Evolutionary conservation across 2,329 filamentous ascomycete species (phyloP), one percentile per base, ranked within the genome.

Genomic region (Emmonsiellopsis sp.): DNA sequence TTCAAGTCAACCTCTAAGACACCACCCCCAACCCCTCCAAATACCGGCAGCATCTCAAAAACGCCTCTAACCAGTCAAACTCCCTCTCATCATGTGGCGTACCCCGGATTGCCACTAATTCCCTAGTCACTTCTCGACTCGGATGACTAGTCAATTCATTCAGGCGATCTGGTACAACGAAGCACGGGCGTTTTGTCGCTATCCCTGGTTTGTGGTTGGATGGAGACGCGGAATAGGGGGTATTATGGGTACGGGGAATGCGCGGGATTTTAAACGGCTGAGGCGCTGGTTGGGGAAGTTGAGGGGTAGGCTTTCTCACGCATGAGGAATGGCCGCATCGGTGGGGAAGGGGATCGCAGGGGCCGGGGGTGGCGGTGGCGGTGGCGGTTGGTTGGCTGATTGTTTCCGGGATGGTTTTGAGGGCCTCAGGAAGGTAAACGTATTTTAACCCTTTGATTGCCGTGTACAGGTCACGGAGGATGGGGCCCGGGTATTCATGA

Each of bases 11-110:
- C 7, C 15, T n/a, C 16, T 26, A 26, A 26, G 20, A 5, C 3
- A 26, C 20, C 37, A 51, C 15, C 15, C 34, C 46, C 16, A 40
- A 9, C 34, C 26, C 11, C 16, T 45, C 15, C 11, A 52, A 34
- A 41, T 53, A 55, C 8, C 57, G 53, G 40, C 55, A 57, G 2
- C 49, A 31, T 32, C 45, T 34, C 40, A 57, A 43, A 52, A 61
- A 62, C 3, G 52, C 50, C 46, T 54, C 51, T 13, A 61, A 42
- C 60, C 59, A 62, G 47, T 54, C 50, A 26, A 54, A 52, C 37
- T 62, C 60, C 41, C 48, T 51, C 34, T 58, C 54, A 34, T 59
- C 44, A 47, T 60, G 60, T 20, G 52, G 55, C 2, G 34, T 38
- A 30, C 46, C 46, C 16, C 30, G 37, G 3, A 40, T 7, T n/a